Conservation (phyloP, 2,329 filamentous ascomycete species). For the Fusarium subtropicale region DNA sequence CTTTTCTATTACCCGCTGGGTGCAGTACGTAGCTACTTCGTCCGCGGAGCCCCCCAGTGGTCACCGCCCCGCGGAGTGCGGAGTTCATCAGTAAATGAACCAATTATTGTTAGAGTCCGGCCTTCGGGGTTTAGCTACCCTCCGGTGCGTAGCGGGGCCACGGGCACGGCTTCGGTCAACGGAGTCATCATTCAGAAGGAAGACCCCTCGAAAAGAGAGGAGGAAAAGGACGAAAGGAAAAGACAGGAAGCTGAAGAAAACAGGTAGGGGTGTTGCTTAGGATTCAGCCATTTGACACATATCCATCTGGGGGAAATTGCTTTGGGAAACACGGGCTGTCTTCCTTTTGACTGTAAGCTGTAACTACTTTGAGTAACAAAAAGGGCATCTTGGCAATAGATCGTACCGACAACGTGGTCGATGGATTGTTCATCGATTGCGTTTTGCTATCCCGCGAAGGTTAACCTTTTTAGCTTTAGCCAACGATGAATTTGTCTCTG, state of each 20-base stretch:
- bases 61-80: conserved; percentile 37
- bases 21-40: neutral
- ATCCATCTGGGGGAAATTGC: neutral
- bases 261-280: neutral
- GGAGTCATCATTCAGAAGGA: conserved; percentile 8
- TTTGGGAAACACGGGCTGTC: neutral
- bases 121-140: conserved; percentile 47
- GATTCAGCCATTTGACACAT: conserved; percentile 7
- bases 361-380: conserved; percentile 11
- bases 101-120: conserved; percentile 33
- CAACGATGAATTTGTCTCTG: neutral
- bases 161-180: conserved; percentile 16
- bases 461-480: conserved; percentile 4
- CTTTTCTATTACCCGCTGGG: neutral
- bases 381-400: neutral
- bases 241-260: neutral
- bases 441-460: conserved; percentile 1
- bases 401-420: conserved; percentile 15
- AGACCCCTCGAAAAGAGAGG: neutral
- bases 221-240: neutral
- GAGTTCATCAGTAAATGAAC: conserved; percentile 23
- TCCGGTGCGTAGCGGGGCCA: conserved; percentile 39
- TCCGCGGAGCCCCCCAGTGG: conserved; percentile 24
- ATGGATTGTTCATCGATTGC: neutral
- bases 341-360: conserved; percentile 8